Percentiles rank a stretch among this genome's conserved stretches.
phyloP scores from a whole-genome alignment of 1,284 basidiomycete species.

The Ceratobasidium sp. region DNA sequence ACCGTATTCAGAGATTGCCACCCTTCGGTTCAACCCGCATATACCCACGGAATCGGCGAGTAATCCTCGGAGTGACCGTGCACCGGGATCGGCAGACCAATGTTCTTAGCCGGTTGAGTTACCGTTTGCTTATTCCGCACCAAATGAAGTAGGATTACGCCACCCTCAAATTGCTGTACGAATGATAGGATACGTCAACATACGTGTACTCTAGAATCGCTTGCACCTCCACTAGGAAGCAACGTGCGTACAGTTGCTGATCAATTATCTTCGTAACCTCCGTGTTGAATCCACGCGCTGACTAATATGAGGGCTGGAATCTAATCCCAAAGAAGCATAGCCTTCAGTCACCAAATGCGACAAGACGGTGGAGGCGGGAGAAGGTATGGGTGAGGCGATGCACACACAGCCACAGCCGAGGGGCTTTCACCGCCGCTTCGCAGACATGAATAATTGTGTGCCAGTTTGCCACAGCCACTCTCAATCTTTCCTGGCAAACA shows the following conservation, averaged over 20 bases:
- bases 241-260: conserved; percentile 4
- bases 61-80: conserved; percentile 5
- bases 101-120: neutral
- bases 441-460: too few species aligned
- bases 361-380: too few species aligned
- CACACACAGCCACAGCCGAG: too few species aligned
- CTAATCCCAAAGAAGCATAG: too few species aligned
- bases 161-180: conserved; percentile 3
- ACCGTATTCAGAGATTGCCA: neutral
- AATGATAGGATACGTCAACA: neutral
- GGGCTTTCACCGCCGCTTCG: too few species aligned
- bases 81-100: neutral
- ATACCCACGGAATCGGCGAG: neutral
- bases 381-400: too few species aligned
- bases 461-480: too few species aligned
- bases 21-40: neutral
- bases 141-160: neutral
- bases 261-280: conserved; percentile 14
- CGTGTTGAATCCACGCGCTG: neutral
- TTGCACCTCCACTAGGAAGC: conserved; percentile 23
- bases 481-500: too few species aligned
- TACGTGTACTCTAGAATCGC: neutral
- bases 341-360: too few species aligned
- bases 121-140: conserved; percentile 14
- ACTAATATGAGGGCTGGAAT: neutral